Evolutionary conservation across 352 stramenopile species (phyloP).

Genomic region (Hyaloperonospora arabidopsidis): DNA sequence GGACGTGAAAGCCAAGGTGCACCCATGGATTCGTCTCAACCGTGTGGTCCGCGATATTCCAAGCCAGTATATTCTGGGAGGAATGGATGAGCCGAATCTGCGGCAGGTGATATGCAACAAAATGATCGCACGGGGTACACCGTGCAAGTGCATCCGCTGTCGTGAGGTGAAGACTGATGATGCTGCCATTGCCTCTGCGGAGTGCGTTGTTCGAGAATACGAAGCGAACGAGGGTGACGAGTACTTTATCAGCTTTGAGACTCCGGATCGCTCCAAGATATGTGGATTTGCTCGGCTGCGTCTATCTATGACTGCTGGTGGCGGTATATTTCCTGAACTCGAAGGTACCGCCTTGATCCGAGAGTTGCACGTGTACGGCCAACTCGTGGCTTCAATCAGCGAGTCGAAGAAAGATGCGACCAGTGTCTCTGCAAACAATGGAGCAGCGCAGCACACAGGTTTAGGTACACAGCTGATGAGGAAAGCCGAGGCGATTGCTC

Average conservation of each 20-base stretch:
- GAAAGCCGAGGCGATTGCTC: constrained; percentile 74
- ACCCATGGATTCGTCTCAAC: constrained; percentile 92
- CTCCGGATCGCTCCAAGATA: constrained; percentile 82
- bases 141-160: constrained; percentile 87
- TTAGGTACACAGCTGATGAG: constrained; percentile 85
- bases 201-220: constrained; percentile 77
- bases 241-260: constrained; percentile 91
- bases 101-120: constrained; percentile 82
- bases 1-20: constrained; percentile 83
- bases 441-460: constrained; percentile 76
- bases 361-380: constrained; percentile 88
- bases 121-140: constrained; percentile 66
- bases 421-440: constrained; percentile 13
- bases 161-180: constrained; percentile 88
- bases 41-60: constrained; percentile 91
- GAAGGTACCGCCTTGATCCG: constrained; percentile 78
- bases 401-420: constrained; percentile 32
- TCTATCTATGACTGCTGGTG: constrained; percentile 57
- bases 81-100: constrained; percentile 88
- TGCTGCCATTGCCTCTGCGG: constrained; percentile 54
- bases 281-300: constrained; percentile 87
- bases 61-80: constrained; percentile 89
- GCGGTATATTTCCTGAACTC: constrained; percentile 65
- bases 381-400: constrained; percentile 55
- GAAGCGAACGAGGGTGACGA: constrained; percentile 80